These are phyloP conservation scores for Saccharomyces pastorianus DNA, from an alignment of 1,139 yeast genomes.

Conservation along the genomic window DNA sequence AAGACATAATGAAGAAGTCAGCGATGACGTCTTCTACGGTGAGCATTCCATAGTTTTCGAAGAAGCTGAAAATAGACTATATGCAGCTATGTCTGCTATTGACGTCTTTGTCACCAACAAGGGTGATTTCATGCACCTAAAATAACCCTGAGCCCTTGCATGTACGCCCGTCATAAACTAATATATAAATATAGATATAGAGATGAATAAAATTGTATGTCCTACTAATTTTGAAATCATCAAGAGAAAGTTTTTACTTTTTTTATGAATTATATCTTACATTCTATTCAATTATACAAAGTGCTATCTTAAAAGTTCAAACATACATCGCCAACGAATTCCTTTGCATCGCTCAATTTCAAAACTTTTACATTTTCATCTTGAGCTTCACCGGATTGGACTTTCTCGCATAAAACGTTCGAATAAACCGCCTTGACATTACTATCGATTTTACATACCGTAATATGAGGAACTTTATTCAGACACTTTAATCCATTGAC, in stretches of 20 bases:
- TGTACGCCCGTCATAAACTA: not conserved
- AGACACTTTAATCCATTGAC: constrained; percentile 30
- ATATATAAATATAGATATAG: constrained; percentile 1
- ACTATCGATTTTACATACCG: constrained; percentile 54
- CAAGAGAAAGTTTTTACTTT: too few species aligned
- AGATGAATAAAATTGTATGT: constrained; percentile 1
- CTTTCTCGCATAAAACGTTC: constrained; percentile 33
- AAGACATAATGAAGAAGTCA: constrained; percentile 87
- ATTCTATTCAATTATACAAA: too few species aligned
- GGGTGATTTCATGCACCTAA: constrained; percentile 41
- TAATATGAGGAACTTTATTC: constrained; percentile 58
- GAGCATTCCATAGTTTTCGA: constrained; percentile 79
- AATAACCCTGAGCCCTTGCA: not conserved
- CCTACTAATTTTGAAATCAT: too few species aligned
- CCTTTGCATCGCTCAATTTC: constrained; percentile 14
- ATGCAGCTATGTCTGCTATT: constrained; percentile 91
- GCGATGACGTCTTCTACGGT: constrained; percentile 85
- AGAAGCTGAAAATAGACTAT: constrained; percentile 92
- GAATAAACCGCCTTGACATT: constrained; percentile 47
- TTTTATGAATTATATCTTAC: too few species aligned
- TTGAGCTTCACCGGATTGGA: not conserved
- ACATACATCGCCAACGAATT: constrained; percentile 17
- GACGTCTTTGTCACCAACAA: constrained; percentile 83
- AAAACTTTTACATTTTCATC: constrained; percentile 14
- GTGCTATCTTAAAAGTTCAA: constrained; percentile 10